Evolutionary conservation across 176 grass and related monocot genomes (phyloP), one percentile per base, ranked within the genome.

Genomic region (Cocos nucifera): DNA sequence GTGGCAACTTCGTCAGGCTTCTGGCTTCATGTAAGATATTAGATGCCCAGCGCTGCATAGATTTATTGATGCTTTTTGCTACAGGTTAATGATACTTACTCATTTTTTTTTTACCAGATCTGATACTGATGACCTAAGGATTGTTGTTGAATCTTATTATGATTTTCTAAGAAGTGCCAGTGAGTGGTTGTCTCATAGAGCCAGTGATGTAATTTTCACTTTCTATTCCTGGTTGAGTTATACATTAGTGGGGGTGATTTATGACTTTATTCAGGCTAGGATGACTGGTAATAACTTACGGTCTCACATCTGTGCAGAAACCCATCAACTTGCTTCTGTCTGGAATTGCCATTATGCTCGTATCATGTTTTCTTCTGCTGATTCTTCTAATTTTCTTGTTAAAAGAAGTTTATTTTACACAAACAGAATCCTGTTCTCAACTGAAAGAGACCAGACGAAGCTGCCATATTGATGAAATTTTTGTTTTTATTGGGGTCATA

Each of bases 121-220:
- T 32, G 49, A 8, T 56, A 52, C 17, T 71, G 77, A 57, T 22
- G 61, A 80, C 69, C 61, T 80, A 22, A 51, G 54, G 19, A 77
- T 65, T 73, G 75, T 78, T 83, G 58, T 56, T 17, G 55, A 82
- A 15, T 66, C 78, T 56, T 97, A 97, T 53, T 24, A 69, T 55
- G 63, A 48, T 32, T 96, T 96, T 72, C 77, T 96, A 77, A 79
- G 80, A 85, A 78, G 79, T 80, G 75, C 83, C 62, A 96, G 87
- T 80, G 92, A 90, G 73, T 96, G 92, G 92, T 80, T 90, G 59
- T 96, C 87, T 73, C 87, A 78, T 79, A 90, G 75, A 88, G 80
- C 87, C 9, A 97, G 80, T 48, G 81, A 90, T 90, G 92, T 97
- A 97, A 95, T 73, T 53, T 57, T 22, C 29, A 55, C 76, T 57